Base-by-base conservation (phyloP, 768 basidiomycete species). In the Podaxis pistillaris region DNA sequence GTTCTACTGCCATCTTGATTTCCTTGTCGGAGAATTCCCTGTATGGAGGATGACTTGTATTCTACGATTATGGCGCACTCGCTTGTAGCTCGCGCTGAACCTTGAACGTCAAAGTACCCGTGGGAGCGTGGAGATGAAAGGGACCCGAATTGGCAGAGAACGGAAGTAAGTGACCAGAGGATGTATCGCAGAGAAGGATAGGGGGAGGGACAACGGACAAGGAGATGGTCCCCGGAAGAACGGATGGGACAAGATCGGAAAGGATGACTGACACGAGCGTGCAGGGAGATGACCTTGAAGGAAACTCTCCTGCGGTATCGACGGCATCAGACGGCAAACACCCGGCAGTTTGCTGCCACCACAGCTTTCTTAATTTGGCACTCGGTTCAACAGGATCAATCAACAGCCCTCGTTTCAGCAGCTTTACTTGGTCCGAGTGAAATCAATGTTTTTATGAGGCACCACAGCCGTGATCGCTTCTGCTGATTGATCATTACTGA, bases 1-100 rank as follows among this genome's bases (percentile, higher is more conserved):
- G 83, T 77, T 90, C 88, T 51, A 86, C 79, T 57, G 86, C 83
- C 91, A 92, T 93, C 66, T 64, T 73, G 50, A 57, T 63, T 30
- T 22, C 26, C 24, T 50, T 44, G 41, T 44, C 15, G n/a, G 41
- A 19, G n/a, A 19, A 19, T 15, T 44, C 41, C 41, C n/a, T 15
- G 15, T 6, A 19, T 19, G 15, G 13, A 44, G 13, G n/a, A 12
- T 15, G n/a, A 44, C 15, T 44, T 44, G 41, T 44, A 19, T 19
- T 44, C 41, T 19, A 19, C 13, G n/a, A 12, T 19, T 44, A 44
- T 44, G 33, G 33, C 41, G 13, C 41, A 19, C 41, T 44, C 13
- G 41, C 41, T 44, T 15, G 41, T 19, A 13, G 41, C 15, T 44
- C 12, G n/a, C 15, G 41, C n/a, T 44, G 4, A 44, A 44, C n/a